Base-by-base conservation (phyloP, 1,284 basidiomycete genomes). In the Cryptococcus hybrid region DNA sequence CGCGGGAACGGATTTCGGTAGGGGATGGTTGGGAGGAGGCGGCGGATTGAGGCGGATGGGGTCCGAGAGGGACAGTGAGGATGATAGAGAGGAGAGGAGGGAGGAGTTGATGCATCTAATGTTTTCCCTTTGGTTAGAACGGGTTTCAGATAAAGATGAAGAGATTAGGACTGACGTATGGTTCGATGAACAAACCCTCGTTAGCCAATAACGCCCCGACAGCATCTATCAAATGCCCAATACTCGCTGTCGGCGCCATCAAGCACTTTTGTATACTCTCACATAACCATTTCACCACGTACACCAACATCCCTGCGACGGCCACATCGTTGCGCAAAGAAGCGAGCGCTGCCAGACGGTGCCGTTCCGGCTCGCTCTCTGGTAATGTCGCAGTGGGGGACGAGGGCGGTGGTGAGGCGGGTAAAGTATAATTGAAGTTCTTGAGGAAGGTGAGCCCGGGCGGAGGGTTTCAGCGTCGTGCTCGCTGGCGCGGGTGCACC, bases 341-440 rank as follows among this genome's bases (percentile, higher is more conserved):
- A 4, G 91, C 90, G 46, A 99, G 82, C 3, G 94, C 95, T 1
- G 95, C 95, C 0, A 86, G 85, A 2, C 90, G 84, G 68, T 90
- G 90, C 43, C 77, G 69, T 62, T 80, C 78, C 18, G 73, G 64
- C 18, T 72, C 71, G 43, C 36, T 47, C 45, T 12, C 30, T 13
- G 24, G 24, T 24, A 24, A 24, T 24, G 24, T 24, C 24, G 24
- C 46, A 18, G 18, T 11, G 9, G n/a, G 12, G 88, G 6, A 93
- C 80, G 8, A 95, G 82, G 2, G 92, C 89, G 1, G 88, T 84
- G 0, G 92, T 97, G 52, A 99, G 85, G 1, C 95, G 86, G 2
- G 89, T 88, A 70, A 97, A 98, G 79, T 99, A 98, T 1, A 98
- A 82, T 76, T 98, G 93, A 39, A 99, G 82, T 78, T 99, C 95